phyloP scores from a whole-genome alignment of 768 basidiomycete genomes.

The Termitomyces eurrhizus region DNA sequence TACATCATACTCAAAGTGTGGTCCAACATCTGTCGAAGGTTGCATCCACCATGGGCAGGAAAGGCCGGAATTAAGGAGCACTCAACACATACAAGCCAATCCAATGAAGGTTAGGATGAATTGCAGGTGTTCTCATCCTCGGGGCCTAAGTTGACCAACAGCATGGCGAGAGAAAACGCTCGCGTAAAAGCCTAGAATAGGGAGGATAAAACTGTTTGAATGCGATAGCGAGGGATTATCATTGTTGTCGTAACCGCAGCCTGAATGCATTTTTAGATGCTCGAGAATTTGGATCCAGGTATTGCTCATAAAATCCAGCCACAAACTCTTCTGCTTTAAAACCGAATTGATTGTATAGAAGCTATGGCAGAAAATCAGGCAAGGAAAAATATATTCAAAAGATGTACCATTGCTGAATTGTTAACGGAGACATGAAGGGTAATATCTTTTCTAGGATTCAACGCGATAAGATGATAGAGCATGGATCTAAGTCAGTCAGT shows the following conservation, averaged over 20 bases:
- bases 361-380: constrained; percentile 31
- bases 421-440: constrained; percentile 81
- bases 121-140: not conserved
- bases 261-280: constrained; percentile 80
- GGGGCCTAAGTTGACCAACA: not conserved
- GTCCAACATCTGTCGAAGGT: constrained; percentile 2
- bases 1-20: not conserved
- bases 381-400: not conserved
- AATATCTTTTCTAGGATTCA: constrained; percentile 74
- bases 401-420: constrained; percentile 70
- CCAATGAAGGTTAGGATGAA: not conserved
- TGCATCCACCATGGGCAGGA: constrained; percentile 3
- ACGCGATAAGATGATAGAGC: constrained; percentile 69
- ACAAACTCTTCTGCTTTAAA: constrained; percentile 87
- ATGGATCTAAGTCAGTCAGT: constrained; percentile 47
- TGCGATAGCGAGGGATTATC: not conserved
- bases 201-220: not conserved
- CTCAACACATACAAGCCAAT: not conserved
- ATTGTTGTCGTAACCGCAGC: constrained; percentile 61
- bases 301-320: constrained; percentile 76
- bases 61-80: not conserved
- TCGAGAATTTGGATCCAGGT: constrained; percentile 64
- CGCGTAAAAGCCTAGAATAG: not conserved
- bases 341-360: constrained; percentile 82
- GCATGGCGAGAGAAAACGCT: not conserved